Evolutionary conservation across 768 basidiomycete genomes (phyloP), one percentile per base, ranked within the genome.

Genomic region (Hebeloma cylindrosporum): DNA sequence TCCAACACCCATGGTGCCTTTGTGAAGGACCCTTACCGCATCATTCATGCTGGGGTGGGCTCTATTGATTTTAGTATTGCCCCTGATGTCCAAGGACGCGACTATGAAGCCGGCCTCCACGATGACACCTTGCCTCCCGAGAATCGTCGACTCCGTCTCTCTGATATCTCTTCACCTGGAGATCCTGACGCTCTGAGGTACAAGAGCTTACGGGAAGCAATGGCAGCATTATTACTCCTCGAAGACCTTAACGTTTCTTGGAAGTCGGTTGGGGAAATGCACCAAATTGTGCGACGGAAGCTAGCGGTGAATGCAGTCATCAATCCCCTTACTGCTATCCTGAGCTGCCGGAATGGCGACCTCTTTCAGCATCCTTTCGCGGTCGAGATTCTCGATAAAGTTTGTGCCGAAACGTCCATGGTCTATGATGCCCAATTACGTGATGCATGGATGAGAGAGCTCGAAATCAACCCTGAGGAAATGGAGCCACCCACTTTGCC

Each of bases 321-420:
- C 63, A 93, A 96, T 58, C 83, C 95, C 2, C 74, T 97, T 44
- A 89, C 93, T 0, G 87, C 90, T 7, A 60, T 97, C 17, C 67
- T 92, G 50, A 80, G 80, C 22, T 87, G 92, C 57, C 73, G 78
- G 39, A 95, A 95, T 60, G 92, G 91, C 13, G 80, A 82, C 1
- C 63, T 95, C 14, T 75, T 88, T 58, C 61, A 61, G 5, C 65
- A 76, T 7, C 39, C 55, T 1, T 63, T 68, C 9, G 74, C 81
- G 2, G 51, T 58, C 2, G 64, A 67, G 18, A 61, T 93, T 27
- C 63, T 80, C 39, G 42, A 56, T 1, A 60, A 67, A 28, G 63
- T 96, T n/a, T 85, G 87, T 52, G 26, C 56, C n/a, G 95, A 98
- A 64, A 87, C 86, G 6, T 71, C 80, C 1, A 53, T 51, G 1